These are phyloP conservation scores for Dendrobium catenatum DNA, from an alignment of 106 monocot species.

Conservation along the genomic window DNA sequence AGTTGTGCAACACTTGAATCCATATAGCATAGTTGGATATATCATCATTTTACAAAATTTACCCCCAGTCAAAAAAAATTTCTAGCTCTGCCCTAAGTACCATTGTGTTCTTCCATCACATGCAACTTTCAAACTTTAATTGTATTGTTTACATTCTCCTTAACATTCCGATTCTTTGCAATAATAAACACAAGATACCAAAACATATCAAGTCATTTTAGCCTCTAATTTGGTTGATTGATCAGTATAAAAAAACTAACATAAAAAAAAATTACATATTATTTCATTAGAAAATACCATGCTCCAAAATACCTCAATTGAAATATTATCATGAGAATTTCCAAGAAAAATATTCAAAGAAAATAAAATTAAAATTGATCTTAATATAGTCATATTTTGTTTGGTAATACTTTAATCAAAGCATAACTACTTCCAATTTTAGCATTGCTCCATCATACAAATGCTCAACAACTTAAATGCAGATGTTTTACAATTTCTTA, in stretches of 20 bases:
- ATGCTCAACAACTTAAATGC: not conserved
- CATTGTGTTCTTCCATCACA: not conserved
- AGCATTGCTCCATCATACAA: not conserved
- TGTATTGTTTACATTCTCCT: not conserved
- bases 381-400: not conserved
- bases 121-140: no score
- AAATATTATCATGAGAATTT: not conserved
- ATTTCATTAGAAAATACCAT: not conserved
- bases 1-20: not conserved
- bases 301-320: not conserved
- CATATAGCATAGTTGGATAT: not conserved
- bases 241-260: not conserved
- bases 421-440: not conserved
- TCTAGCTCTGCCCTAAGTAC: no score
- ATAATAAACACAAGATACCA: no score
- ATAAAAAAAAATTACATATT: not conserved
- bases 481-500: not conserved
- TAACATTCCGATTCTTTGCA: not conserved
- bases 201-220: no score
- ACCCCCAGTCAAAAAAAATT: not conserved
- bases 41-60: not conserved
- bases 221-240: no score
- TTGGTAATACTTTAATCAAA: not conserved
- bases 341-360: not conserved
- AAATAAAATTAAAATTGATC: not conserved